phyloP scores from a whole-genome alignment of 2,329 filamentous ascomycete species.

The Mariannaea sp. region DNA sequence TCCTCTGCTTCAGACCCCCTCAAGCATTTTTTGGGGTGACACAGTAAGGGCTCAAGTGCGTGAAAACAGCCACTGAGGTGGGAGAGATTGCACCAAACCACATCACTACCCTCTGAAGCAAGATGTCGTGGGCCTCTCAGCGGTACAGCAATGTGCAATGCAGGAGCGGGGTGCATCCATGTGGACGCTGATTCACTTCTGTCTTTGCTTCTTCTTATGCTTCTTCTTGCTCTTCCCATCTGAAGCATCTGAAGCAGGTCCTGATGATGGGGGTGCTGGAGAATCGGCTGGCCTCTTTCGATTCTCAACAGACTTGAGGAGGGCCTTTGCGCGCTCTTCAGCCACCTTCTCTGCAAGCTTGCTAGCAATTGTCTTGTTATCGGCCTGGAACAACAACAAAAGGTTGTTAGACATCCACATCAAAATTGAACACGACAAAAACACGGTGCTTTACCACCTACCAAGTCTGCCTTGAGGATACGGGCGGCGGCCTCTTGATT shows the following conservation, averaged over 20 bases:
- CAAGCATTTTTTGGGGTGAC: too few relatives aligned
- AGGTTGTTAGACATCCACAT: too few relatives aligned
- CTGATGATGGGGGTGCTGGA: conserved; percentile 31
- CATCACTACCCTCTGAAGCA: too few relatives aligned
- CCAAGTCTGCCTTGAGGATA: conserved; percentile 81
- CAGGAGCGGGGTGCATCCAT: not conserved
- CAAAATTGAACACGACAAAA: too few relatives aligned
- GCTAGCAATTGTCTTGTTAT: conserved; percentile 57
- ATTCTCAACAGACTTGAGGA: conserved; percentile 53
- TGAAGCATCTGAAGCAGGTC: conserved; percentile 23
- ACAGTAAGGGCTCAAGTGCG: too few relatives aligned
- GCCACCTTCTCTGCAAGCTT: conserved; percentile 62
- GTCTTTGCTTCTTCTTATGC: conserved; percentile 42
- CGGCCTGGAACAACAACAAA: too few relatives aligned
- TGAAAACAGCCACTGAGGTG: too few relatives aligned
- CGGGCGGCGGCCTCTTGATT: conserved; percentile 79
- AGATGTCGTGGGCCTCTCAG: too few relatives aligned
- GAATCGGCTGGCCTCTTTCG: conserved; percentile 48
- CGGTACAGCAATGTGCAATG: not conserved
- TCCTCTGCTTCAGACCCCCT: too few relatives aligned
- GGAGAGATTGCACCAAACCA: too few relatives aligned
- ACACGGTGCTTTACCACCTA: conserved; percentile 53
- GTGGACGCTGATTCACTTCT: conserved; percentile 21
- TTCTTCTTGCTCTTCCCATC: conserved; percentile 40
- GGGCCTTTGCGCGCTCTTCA: conserved; percentile 58